Evolutionary conservation across 2,329 filamentous ascomycete genomes (phyloP).

Genomic region (Monosporascus sp.): DNA sequence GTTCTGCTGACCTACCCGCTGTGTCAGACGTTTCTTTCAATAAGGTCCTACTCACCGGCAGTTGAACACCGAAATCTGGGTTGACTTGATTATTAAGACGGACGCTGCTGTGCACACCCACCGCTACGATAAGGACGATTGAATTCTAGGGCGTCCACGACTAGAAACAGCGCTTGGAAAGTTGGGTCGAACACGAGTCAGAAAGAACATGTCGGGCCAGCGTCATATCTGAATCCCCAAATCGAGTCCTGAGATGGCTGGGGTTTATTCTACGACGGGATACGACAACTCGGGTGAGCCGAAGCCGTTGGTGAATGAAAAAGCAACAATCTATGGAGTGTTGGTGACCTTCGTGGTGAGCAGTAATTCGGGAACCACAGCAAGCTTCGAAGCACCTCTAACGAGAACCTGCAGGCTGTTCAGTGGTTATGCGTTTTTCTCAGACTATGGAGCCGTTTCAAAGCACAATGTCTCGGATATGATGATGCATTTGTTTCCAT

Average conservation of each 20-base stretch:
- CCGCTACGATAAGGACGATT: no score
- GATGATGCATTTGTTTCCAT: slow-evolving; percentile 32
- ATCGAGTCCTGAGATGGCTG: background rate
- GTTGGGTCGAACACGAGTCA: no score
- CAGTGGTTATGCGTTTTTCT: slow-evolving; percentile 23
- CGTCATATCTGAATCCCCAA: no score
- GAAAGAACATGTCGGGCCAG: background rate
- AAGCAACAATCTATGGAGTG: slow-evolving; percentile 13
- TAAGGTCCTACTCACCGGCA: no score
- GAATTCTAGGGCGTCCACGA: no score
- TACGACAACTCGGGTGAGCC: slow-evolving; percentile 22
- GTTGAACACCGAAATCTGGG: no score
- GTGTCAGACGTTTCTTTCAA: no score
- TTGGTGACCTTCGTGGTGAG: slow-evolving; percentile 21
- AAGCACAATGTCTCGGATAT: slow-evolving; percentile 25
- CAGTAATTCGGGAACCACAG: background rate
- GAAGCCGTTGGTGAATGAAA: slow-evolving; percentile 15
- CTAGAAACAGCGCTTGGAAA: no score
- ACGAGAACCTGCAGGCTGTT: slow-evolving; percentile 13
- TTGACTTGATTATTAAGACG: no score
- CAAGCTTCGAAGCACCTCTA: background rate
- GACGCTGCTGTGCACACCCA: no score
- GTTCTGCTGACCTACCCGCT: no score
- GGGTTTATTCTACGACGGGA: slow-evolving; percentile 15
- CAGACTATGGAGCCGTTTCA: slow-evolving; percentile 23